Conservation (phyloP, 371 early-diverging fungal species). For the Dinochytrium kinnereticum region DNA sequence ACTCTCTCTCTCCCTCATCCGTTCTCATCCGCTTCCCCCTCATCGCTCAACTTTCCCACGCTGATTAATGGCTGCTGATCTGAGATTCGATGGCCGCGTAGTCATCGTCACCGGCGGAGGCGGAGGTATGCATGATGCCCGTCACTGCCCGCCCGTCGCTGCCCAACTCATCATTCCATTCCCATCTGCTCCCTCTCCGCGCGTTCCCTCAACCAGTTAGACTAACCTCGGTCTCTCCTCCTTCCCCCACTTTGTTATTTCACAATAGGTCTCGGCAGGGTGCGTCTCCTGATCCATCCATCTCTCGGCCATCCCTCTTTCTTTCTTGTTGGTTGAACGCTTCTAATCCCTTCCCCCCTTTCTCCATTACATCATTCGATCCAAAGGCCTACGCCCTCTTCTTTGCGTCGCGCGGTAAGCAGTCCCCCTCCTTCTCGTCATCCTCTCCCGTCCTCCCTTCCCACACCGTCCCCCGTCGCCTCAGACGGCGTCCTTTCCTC, state of each 20-base stretch:
- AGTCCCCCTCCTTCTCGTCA: conserved; percentile 51
- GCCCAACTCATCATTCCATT: background rate
- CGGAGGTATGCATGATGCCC: conserved; percentile 83
- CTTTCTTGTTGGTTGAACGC: background rate
- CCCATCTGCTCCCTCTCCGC: background rate
- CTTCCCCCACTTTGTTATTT: background rate
- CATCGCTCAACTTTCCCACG: background rate
- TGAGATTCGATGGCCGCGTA: conserved; percentile 85
- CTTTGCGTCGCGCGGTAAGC: conserved; percentile 92
- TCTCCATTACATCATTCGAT: background rate
- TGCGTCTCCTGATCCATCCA: conserved; percentile 9
- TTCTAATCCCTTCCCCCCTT: background rate
- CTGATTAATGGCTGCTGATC: background rate
- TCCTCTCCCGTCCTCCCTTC: background rate
- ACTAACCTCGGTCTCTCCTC: background rate
- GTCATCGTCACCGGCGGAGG: conserved; percentile 98
- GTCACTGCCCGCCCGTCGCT: background rate
- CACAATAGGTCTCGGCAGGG: conserved; percentile 56
- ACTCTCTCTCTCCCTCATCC: background rate
- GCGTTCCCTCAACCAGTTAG: background rate
- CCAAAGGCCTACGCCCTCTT: conserved; percentile 83
- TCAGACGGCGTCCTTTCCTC: background rate
- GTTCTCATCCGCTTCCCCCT: background rate
- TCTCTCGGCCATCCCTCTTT: background rate
- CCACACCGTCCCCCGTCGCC: background rate